Base-by-base conservation (phyloP, 1,284 basidiomycete species). In the Veloboletus limbatus region DNA sequence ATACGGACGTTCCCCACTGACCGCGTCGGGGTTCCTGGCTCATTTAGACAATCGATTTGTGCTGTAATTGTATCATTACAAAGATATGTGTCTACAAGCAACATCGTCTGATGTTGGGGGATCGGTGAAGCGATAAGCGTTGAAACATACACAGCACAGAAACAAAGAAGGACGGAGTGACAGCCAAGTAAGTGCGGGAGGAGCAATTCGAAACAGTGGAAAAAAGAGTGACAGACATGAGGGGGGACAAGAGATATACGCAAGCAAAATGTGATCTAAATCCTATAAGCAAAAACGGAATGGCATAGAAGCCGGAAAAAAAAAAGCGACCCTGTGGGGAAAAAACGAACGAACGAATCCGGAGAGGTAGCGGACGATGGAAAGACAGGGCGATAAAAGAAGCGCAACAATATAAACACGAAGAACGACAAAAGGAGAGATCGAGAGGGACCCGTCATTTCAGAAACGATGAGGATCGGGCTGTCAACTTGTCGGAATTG, bases 51-150 rank as follows among this genome's bases (percentile, higher is more conserved):
- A 31, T 44, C 40, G 22, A 45, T 37, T n/a, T 36, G 43, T 51
- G 56, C 46, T 48, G 30, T 57, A 48, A 30, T 44, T 53, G 58
- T 62, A 63, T 10, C 18, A 30, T 46, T 50, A 63, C 47, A 52
- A 28, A 44, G 40, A 52, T 13, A 17, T 38, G 31, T 30, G 24
- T 40, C 28, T 34, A 34, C 40, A 36, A 17, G 21, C 36, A 25
- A 21, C n/a, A 16, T 17, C 18, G 11, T 36, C 20, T 18, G 28
- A 31, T 27, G 8, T 17, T n/a, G n/a, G n/a, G n/a, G 26, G 25
- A 30, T 40, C 25, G 28, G 44, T 28, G 36, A 40, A 44, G 33
- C 24, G 16, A 34, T 32, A 27, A 42, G 24, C 7, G 11, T 32
- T 20, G 6, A 43, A 36, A 39, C 38, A 35, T 54, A 60, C 45